These are phyloP conservation scores for Ilyonectria robusta DNA, from an alignment of 2,329 filamentous ascomycete species.

Conservation along the genomic window DNA sequence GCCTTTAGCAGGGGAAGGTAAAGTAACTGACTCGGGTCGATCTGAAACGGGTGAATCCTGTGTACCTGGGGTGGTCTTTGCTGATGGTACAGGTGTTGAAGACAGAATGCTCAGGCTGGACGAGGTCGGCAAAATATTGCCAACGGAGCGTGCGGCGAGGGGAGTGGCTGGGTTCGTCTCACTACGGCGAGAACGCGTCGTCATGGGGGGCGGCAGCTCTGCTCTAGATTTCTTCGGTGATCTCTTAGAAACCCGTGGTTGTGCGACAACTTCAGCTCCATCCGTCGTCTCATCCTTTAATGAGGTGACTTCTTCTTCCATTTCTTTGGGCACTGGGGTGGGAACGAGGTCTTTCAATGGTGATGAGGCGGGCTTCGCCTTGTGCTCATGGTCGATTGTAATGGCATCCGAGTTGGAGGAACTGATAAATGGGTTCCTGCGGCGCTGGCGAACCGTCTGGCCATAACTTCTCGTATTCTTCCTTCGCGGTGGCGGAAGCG, in stretches of 20 bases:
- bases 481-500: conserved; percentile 44
- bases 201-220: conserved; percentile 44
- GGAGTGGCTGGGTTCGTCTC: conserved; percentile 44
- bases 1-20: conserved; percentile 43
- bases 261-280: not conserved
- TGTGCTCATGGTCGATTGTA: conserved; percentile 28
- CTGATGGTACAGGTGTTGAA: conserved; percentile 56
- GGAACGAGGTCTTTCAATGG: conserved; percentile 21
- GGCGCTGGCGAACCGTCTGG: conserved; percentile 34
- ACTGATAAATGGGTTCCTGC: conserved; percentile 47
- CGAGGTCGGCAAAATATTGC: conserved; percentile 41
- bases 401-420: conserved; percentile 49
- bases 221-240: conserved; percentile 27
- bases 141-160: conserved; percentile 30
- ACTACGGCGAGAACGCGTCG: conserved; percentile 43
- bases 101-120: conserved; percentile 59
- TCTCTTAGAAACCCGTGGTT: conserved; percentile 28
- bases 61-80: conserved; percentile 54
- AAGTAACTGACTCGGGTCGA: conserved; percentile 36
- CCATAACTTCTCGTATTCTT: conserved; percentile 43
- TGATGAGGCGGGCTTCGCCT: conserved; percentile 31
- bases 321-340: conserved; percentile 32
- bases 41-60: conserved; percentile 50
- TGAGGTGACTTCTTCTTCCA: conserved; percentile 5
- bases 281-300: conserved; percentile 6